Base-by-base conservation (phyloP, 1,284 basidiomycete genomes). In the Ceraceosorus guamensis region DNA sequence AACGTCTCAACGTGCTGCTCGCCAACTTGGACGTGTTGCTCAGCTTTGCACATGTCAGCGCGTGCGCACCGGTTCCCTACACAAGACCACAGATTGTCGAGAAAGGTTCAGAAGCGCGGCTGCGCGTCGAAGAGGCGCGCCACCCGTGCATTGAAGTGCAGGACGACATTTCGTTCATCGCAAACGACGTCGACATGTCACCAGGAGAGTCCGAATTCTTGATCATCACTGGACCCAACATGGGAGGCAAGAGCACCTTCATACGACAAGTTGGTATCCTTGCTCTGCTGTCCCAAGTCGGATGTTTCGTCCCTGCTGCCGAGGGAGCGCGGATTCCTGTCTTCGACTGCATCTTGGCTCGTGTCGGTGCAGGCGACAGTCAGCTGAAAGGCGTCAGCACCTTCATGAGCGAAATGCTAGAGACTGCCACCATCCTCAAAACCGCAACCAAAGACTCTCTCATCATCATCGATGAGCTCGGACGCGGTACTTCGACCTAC, bases 321-420 rank as follows among this genome's bases (percentile, higher is more conserved):
- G 57, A 86, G 64, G 74, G 70, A 16, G 95, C 93, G 0, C 81
- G 82, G 46, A 71, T 98, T 10, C 95, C 93, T 0, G 85, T 98
- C 50, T 98, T 97, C 65, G 95, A 99, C 78, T 96, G 91, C 13
- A 88, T 99, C 50, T 79, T 98, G 4, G 95, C 93, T 55, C 83
- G 95, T 66, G 93, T 99, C 1, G 95, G 95, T 6, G 95, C 95
- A 0, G 95, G 95, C 0, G 95, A 98, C 75, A 92, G 88, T 76
- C 92, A 97, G 76, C 80, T 97, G 46, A 97, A 97, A 77, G 95
- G 93, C 14, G 89, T 98, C 3, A 95, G 90, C 33, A 99, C 95
- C 0, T 99, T 98, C 76, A 98, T 98, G 93, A 91, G 92, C 3
- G 95, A 99, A 79, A 99, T 98, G 95, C 81, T 93, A 10, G 90